These are phyloP conservation scores for Usnea hakonensis DNA, from an alignment of 495 filamentous ascomycete species.

Conservation along the genomic window DNA sequence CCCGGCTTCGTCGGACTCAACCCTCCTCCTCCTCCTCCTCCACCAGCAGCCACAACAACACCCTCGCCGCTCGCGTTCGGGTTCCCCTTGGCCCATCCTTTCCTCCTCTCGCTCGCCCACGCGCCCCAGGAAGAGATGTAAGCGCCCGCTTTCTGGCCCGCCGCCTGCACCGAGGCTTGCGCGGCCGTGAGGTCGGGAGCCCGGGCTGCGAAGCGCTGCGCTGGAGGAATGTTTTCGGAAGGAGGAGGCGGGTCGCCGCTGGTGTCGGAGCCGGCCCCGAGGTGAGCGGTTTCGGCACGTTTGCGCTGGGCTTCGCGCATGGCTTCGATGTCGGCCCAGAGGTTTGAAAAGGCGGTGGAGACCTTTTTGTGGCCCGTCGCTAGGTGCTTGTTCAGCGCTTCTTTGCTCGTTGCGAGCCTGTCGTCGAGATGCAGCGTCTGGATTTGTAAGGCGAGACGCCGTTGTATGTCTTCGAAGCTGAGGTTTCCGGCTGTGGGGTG, in stretches of 20 bases:
- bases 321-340: slow-evolving; percentile 83
- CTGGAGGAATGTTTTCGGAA: slow-evolving; percentile 24
- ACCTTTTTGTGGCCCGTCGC: slow-evolving; percentile 81
- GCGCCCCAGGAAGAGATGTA: slow-evolving; percentile 92
- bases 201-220: slow-evolving; percentile 21
- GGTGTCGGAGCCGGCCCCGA: slow-evolving; percentile 25
- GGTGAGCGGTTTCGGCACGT: slow-evolving; percentile 47
- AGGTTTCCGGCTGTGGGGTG: slow-evolving; percentile 94
- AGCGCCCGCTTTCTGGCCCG: slow-evolving; percentile 67
- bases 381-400: slow-evolving; percentile 70
- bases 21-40: not conserved
- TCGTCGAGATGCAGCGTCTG: slow-evolving; percentile 86
- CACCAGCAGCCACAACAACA: slow-evolving; percentile 16
- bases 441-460: slow-evolving; percentile 79
- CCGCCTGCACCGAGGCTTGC: slow-evolving; percentile 59
- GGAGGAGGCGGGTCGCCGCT: slow-evolving; percentile 7
- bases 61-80: slow-evolving; percentile 12
- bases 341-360: slow-evolving; percentile 69
- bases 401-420: slow-evolving; percentile 64
- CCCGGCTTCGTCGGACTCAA: slow-evolving; percentile 13
- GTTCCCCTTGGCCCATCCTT: slow-evolving; percentile 45
- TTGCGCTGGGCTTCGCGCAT: slow-evolving; percentile 73
- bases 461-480: slow-evolving; percentile 89
- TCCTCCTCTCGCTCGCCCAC: slow-evolving; percentile 88
- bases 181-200: slow-evolving; percentile 55